These are phyloP conservation scores for Emergomyces africanus DNA, from an alignment of 2,329 filamentous ascomycete genomes.

Conservation along the genomic window DNA sequence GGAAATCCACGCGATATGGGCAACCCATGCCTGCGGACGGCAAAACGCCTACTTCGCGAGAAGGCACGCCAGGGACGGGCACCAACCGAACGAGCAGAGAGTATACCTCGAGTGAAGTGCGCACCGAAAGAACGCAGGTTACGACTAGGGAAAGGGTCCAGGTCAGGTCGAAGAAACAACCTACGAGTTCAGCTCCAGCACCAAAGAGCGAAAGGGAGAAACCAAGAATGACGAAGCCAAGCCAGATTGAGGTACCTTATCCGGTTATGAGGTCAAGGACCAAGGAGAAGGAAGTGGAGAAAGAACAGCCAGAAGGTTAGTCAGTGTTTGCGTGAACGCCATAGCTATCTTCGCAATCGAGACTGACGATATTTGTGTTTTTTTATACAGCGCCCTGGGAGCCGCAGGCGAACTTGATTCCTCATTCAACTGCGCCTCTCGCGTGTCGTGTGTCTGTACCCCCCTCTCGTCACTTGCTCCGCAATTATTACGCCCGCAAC, in stretches of 20 bases:
- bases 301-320: slow-evolving; percentile 21
- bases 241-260: slow-evolving; percentile 14
- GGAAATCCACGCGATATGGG: slow-evolving; percentile 12
- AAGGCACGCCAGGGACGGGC: slow-evolving; percentile 6
- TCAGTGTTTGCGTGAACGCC: slow-evolving; percentile 4
- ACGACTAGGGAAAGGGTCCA: slow-evolving; percentile 52
- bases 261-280: slow-evolving; percentile 16
- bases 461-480: slow-evolving; percentile 56
- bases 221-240: slow-evolving; percentile 18
- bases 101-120: slow-evolving; percentile 26
- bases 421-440: slow-evolving; percentile 57
- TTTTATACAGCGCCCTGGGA: slow-evolving; percentile 49
- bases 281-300: slow-evolving; percentile 15
- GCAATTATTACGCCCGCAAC: slow-evolving; percentile 50
- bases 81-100: slow-evolving; percentile 20
- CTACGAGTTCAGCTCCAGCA: slow-evolving; percentile 28
- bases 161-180: slow-evolving; percentile 48
- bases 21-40: slow-evolving; percentile 11
- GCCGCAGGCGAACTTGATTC: slow-evolving; percentile 63
- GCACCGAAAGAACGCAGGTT: slow-evolving; percentile 34
- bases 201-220: slow-evolving; percentile 24
- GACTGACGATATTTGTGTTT: slow-evolving; percentile 7
- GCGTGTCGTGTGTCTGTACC: slow-evolving; percentile 54
- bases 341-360: slow-evolving; percentile 6
- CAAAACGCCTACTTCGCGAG: slow-evolving; percentile 8